Evolutionary conservation across 2,329 filamentous ascomycete species (phyloP).

Genomic region (Geosmithia morbida): DNA sequence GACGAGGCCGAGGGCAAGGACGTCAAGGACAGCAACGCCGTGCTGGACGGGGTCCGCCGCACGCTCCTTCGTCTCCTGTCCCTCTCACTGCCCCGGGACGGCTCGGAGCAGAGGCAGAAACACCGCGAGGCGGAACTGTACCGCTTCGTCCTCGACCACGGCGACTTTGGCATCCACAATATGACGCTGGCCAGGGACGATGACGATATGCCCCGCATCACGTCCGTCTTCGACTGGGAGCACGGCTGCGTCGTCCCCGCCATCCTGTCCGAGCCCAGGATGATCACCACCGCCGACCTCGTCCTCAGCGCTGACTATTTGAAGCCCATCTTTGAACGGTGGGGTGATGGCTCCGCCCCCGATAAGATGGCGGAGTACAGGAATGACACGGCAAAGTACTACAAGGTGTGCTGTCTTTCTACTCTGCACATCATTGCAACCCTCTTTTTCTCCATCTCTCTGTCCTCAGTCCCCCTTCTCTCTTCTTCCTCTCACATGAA

Average conservation of each 20-base stretch:
- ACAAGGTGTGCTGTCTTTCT: not conserved
- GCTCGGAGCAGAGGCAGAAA: not conserved
- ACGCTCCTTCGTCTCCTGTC: slow-evolving; percentile 12
- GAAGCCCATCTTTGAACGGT: slow-evolving; percentile 9
- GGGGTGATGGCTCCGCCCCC: slow-evolving; percentile 4
- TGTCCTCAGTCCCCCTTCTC: too few relatives aligned
- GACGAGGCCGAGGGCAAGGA: slow-evolving; percentile 7
- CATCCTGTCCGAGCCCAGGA: slow-evolving; percentile 10
- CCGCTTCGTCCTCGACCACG: slow-evolving; percentile 17
- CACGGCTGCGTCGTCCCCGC: slow-evolving; percentile 14
- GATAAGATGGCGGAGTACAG: slow-evolving; percentile 7
- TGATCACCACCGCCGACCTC: slow-evolving; percentile 6
- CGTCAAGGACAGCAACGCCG: slow-evolving; percentile 1
- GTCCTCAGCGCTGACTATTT: slow-evolving; percentile 4
- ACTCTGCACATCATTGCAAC: not conserved
- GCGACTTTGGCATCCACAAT: slow-evolving; percentile 4
- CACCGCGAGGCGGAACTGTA: slow-evolving; percentile 7
- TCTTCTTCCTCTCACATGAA: too few relatives aligned
- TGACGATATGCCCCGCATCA: slow-evolving; percentile 7
- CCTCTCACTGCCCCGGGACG: slow-evolving; percentile 5
- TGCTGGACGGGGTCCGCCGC: slow-evolving; percentile 8
- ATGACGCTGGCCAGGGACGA: slow-evolving; percentile 6
- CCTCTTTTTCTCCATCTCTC: too few relatives aligned
- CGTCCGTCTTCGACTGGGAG: slow-evolving; percentile 16
- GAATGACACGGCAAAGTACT: not conserved